These are phyloP conservation scores for Filobasidium wieringae DNA, from an alignment of 768 basidiomycete species.

Conservation along the genomic window DNA sequence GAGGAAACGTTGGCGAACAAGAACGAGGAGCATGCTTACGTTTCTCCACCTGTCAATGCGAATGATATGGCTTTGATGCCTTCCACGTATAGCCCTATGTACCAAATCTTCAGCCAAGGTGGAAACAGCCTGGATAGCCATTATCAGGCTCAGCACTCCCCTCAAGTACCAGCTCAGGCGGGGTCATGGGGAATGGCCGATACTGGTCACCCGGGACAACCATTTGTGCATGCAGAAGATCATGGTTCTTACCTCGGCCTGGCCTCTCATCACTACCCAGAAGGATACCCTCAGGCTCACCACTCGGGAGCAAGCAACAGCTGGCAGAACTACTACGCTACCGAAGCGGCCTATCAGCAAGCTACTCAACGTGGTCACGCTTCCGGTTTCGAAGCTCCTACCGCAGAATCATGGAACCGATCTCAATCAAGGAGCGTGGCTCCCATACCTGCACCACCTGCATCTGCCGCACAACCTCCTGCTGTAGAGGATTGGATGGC, in stretches of 20 bases:
- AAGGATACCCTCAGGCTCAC: not conserved
- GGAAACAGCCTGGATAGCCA: not conserved
- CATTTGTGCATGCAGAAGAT: not conserved
- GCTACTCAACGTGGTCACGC: not conserved
- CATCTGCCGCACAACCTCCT: not conserved
- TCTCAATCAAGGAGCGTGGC: not conserved
- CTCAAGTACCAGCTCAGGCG: not conserved
- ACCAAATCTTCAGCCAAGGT: constrained; percentile 8
- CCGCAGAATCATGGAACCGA: not conserved
- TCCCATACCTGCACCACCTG: not conserved
- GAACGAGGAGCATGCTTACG: not conserved
- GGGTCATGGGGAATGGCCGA: not conserved
- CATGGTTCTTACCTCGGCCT: not conserved
- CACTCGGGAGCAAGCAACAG: not conserved
- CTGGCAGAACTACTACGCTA: not conserved
- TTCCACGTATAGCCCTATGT: constrained; percentile 10
- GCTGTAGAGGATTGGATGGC: not conserved
- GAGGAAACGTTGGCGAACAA: not conserved
- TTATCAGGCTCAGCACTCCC: not conserved
- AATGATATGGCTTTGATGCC: constrained; percentile 11
- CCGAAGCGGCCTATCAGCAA: not conserved
- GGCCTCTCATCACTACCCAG: not conserved
- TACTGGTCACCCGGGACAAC: not conserved
- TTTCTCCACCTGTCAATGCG: not conserved
- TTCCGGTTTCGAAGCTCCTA: not conserved